These are phyloP conservation scores for Scleroderma citrinum DNA, from an alignment of 768 basidiomycete species.

Conservation along the genomic window DNA sequence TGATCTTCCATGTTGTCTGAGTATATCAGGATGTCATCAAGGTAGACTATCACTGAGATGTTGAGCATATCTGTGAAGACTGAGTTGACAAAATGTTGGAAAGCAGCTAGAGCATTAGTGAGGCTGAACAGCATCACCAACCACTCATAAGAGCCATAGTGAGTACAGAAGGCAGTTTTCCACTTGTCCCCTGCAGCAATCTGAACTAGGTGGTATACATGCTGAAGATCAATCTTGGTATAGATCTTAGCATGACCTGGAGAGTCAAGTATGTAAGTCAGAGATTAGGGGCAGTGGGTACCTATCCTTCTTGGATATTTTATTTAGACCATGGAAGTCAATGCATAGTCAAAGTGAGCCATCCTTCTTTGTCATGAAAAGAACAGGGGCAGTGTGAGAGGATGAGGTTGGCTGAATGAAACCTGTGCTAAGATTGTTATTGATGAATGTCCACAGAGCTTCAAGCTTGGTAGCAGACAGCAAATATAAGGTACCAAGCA, in stretches of 20 bases:
- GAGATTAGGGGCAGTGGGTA: slow-evolving; percentile 27
- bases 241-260: slow-evolving; percentile 12
- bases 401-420: not conserved
- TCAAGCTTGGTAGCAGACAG: slow-evolving; percentile 20
- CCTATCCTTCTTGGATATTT: slow-evolving; percentile 16
- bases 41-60: too few species aligned
- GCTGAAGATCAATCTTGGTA: slow-evolving; percentile 20
- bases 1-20: too few species aligned
- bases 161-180: slow-evolving; percentile 28
- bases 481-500: not conserved
- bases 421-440: slow-evolving; percentile 24
- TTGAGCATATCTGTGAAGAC: too few species aligned
- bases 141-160: not conserved
- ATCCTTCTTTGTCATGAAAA: slow-evolving; percentile 18
- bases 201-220: slow-evolving; percentile 3
- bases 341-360: slow-evolving; percentile 20
- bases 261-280: not conserved
- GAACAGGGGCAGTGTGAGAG: not conserved
- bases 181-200: not conserved
- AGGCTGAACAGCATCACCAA: not conserved
- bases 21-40: too few species aligned
- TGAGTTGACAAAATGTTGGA: too few species aligned
- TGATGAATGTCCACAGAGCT: slow-evolving; percentile 30
- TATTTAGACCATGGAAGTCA: slow-evolving; percentile 29
- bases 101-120: too few species aligned